Evolutionary conservation across 192 early-diverging fungal genomes (phyloP).

Genomic region (Coemansia sp.): DNA sequence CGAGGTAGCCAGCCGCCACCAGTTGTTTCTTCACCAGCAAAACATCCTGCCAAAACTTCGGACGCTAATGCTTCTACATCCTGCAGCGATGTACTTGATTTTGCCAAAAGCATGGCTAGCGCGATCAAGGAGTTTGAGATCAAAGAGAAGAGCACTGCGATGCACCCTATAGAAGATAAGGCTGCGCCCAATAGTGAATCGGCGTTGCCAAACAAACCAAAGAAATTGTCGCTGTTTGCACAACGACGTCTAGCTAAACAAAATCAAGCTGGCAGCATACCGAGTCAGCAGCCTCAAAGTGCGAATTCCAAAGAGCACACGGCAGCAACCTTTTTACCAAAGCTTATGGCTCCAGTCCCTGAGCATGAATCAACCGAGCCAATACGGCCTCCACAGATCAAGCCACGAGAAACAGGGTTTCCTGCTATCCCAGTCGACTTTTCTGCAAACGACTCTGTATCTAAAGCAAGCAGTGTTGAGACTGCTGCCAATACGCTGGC

Average conservation of each 20-base stretch:
- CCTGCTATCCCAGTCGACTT: constrained; percentile 28
- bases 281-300: too few species aligned
- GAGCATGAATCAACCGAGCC: constrained; percentile 22
- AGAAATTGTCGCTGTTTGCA: constrained; percentile 40
- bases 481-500: neutral
- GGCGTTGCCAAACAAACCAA: neutral
- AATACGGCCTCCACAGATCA: constrained; percentile 16
- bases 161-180: neutral
- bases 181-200: neutral
- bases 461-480: neutral
- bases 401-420: constrained; percentile 26
- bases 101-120: constrained; percentile 31
- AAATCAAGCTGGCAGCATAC: neutral
- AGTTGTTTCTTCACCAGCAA: neutral
- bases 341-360: constrained; percentile 48
- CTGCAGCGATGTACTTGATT: constrained; percentile 16
- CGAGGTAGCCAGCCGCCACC: constrained; percentile 16
- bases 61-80: neutral
- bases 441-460: neutral
- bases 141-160: constrained; percentile 8
- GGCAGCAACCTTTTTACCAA: constrained; percentile 47
- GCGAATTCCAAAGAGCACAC: neutral
- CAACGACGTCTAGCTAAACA: constrained; percentile 49
- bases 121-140: constrained; percentile 44
- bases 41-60: neutral